Evolutionary conservation across 2,329 filamentous ascomycete species (phyloP).

Genomic region (Pseudogymnoascus sp.): DNA sequence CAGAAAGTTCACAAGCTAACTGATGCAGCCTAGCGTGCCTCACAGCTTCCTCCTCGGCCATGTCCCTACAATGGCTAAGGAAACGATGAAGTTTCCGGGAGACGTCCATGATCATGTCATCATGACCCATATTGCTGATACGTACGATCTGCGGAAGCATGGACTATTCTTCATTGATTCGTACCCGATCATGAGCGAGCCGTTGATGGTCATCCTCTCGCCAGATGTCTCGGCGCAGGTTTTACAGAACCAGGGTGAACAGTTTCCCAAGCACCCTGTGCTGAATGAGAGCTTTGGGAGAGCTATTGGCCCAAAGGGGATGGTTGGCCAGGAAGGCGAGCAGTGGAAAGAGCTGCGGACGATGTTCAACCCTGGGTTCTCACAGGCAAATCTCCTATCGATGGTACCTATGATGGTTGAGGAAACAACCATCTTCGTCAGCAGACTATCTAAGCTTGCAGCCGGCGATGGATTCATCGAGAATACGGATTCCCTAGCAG

Average conservation of each 20-base stretch:
- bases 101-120: constrained; percentile 5
- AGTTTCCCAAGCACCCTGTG: constrained; percentile 10
- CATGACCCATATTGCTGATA: constrained; percentile 1
- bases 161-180: constrained; percentile 16
- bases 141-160: constrained; percentile 14
- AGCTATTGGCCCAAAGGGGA: background rate
- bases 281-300: background rate
- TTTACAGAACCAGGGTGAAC: constrained; percentile 10
- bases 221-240: constrained; percentile 11
- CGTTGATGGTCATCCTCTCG: constrained; percentile 13
- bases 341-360: constrained; percentile 14
- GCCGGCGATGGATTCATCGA: constrained; percentile 6
- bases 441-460: background rate
- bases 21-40: constrained; percentile 2
- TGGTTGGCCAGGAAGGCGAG: constrained; percentile 12
- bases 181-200: constrained; percentile 12
- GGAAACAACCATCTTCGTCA: constrained; percentile 11
- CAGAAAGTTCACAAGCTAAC: background rate
- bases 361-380: constrained; percentile 17
- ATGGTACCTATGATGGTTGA: constrained; percentile 14
- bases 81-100: constrained; percentile 5
- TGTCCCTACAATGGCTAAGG: background rate
- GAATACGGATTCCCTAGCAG: background rate
- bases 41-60: constrained; percentile 1
- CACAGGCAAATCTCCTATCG: constrained; percentile 10